These are phyloP conservation scores for Monilinia fructigena DNA, from an alignment of 2,329 filamentous ascomycete genomes.

Conservation along the genomic window DNA sequence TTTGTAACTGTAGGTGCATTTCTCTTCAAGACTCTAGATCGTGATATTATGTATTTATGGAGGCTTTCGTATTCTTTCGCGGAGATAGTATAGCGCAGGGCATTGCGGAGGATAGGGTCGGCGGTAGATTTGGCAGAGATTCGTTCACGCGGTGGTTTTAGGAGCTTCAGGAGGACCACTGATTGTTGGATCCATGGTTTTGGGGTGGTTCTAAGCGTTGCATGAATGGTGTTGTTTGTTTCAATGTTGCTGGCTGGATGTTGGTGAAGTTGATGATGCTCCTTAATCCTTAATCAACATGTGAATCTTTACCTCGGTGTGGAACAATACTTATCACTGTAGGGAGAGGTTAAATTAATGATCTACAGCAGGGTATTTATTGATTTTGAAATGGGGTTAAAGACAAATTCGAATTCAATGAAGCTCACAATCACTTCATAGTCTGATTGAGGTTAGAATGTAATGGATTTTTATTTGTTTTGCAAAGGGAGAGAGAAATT, in stretches of 20 bases:
- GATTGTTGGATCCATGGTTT: slow-evolving; percentile 29
- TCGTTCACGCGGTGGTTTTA: slow-evolving; percentile 28
- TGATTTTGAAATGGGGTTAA: slow-evolving; percentile 1
- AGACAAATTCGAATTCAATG: background rate
- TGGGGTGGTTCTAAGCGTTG: slow-evolving; percentile 7
- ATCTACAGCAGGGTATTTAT: slow-evolving; percentile 6
- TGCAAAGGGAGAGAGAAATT: too few species aligned
- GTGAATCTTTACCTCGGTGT: slow-evolving; percentile 22
- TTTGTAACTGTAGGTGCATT: slow-evolving; percentile 55
- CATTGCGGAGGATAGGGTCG: slow-evolving; percentile 78
- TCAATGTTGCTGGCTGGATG: background rate
- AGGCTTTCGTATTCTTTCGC: slow-evolving; percentile 82
- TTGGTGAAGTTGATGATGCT: background rate
- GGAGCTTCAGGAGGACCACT: slow-evolving; percentile 27
- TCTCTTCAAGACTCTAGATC: slow-evolving; percentile 58
- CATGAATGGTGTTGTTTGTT: slow-evolving; percentile 12
- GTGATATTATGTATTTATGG: slow-evolving; percentile 78
- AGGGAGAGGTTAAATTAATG: slow-evolving; percentile 16
- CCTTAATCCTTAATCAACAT: slow-evolving; percentile 16
- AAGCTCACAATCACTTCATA: background rate
- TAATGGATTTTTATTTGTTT: too few species aligned
- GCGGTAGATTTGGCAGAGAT: slow-evolving; percentile 40
- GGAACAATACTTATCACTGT: background rate
- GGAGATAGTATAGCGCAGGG: slow-evolving; percentile 81
- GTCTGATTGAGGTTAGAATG: too few species aligned